Percentiles rank a stretch among this genome's conserved stretches.
Conservation (phyloP, 2,329 filamentous ascomycete species). For the Fusarium sp. region DNA sequence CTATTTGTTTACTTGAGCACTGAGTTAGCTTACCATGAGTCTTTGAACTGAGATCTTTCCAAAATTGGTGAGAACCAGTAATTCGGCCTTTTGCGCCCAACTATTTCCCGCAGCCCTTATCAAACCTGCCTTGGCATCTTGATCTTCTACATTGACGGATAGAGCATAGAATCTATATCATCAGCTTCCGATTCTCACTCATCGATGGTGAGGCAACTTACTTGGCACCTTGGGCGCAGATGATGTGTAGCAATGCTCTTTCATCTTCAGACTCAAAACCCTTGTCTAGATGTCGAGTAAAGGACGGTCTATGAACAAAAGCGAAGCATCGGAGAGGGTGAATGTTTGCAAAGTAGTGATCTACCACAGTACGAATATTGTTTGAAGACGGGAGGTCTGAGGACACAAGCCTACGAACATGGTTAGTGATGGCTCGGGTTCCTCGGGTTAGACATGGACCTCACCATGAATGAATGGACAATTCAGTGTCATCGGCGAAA, state of each 20-base stretch:
- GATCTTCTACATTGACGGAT: conserved; percentile 46
- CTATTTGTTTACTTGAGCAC: not conserved
- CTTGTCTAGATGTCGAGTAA: conserved; percentile 53
- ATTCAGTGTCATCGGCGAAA: conserved; percentile 44
- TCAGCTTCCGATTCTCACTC: conserved; percentile 9
- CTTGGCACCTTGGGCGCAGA: conserved; percentile 55
- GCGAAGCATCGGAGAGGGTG: conserved; percentile 56
- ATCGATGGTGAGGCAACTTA: conserved; percentile 27
- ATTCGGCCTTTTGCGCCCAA: conserved; percentile 54
- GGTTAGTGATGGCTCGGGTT: conserved; percentile 8
- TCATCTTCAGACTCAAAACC: conserved; percentile 53
- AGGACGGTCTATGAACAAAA: conserved; percentile 55
- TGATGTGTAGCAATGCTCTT: conserved; percentile 51
- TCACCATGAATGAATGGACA: conserved; percentile 46
- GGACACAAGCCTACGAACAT: conserved; percentile 48
- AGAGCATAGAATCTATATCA: conserved; percentile 51
- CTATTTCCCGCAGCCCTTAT: conserved; percentile 51
- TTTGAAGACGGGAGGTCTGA: conserved; percentile 49
- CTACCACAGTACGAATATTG: conserved; percentile 52
- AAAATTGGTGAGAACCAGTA: conserved; percentile 52
- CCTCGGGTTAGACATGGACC: not conserved
- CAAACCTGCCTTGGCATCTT: conserved; percentile 45
- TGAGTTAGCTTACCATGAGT: conserved; percentile 50
- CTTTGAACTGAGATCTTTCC: conserved; percentile 54
- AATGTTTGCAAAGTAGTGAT: conserved; percentile 54